Conservation (phyloP, 352 stramenopile species). For the Phytophthora boehmeriae region DNA sequence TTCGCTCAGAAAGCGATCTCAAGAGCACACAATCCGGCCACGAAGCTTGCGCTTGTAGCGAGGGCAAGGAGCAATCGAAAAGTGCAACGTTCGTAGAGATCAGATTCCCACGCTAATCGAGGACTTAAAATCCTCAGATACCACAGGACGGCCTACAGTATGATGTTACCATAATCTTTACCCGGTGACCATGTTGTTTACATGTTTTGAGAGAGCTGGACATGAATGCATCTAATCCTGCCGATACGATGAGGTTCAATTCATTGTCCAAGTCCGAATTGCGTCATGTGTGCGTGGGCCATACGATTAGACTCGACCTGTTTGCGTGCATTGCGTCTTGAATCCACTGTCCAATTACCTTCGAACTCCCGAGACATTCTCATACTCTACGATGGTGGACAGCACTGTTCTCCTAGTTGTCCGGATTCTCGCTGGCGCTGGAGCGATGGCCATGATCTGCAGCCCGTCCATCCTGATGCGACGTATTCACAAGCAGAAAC, state of each 20-base stretch:
- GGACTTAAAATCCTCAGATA: neutral
- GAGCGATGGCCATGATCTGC: slow-evolving; percentile 41
- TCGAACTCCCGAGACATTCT: too few relatives aligned
- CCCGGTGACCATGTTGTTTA: too few relatives aligned
- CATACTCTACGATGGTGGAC: slow-evolving; percentile 24
- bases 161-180: too few relatives aligned
- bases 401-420: slow-evolving; percentile 26
- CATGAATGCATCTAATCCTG: neutral
- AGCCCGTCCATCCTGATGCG: slow-evolving; percentile 38
- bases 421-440: slow-evolving; percentile 28
- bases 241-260: too few relatives aligned
- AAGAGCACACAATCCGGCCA: neutral
- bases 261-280: too few relatives aligned
- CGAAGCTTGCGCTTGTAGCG: neutral
- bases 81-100: slow-evolving; percentile 11
- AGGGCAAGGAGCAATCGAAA: slow-evolving; percentile 4
- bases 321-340: too few relatives aligned
- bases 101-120: slow-evolving; percentile 1
- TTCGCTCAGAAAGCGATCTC: neutral
- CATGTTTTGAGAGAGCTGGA: too few relatives aligned
- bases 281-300: too few relatives aligned
- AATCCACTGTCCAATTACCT: too few relatives aligned
- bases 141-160: too few relatives aligned
- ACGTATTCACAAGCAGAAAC: slow-evolving; percentile 36
- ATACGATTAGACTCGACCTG: too few relatives aligned